Base-by-base conservation (phyloP, 2,329 filamentous ascomycete species). In the Colletotrichum australisinense region DNA sequence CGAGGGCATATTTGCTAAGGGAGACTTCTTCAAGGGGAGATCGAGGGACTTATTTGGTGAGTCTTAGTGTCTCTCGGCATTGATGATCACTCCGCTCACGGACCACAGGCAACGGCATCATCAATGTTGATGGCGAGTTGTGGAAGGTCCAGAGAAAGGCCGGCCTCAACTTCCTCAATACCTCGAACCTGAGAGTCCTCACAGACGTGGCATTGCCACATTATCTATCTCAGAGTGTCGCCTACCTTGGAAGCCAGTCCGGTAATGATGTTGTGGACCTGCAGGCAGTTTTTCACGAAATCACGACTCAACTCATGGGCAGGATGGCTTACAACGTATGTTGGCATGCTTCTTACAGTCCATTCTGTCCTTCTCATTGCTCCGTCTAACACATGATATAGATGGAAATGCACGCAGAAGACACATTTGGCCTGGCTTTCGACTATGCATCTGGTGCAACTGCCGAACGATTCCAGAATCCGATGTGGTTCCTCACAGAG, bases 281-380 rank as follows among this genome's bases (percentile, higher is more conserved):
- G 60, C 89, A 92, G 76, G 83, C 81, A n/a, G 82, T 90, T 2
- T 88, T 92, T 58, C 89, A 91, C 66, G 90, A 92, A 78, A 86
- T 93, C 58, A 93, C 91, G 1, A 92, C 90, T 26, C 86, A 90
- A 71, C 78, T 93, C 28, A 92, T 93, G 88, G 91, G 91, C n/a
- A 86, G 87, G 74, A 91, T 92, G 88, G 91, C 91, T 16, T 93
- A 93, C 76, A 88, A 91, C 78, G 86, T 85, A 79, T 76, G 70
- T 32, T 49, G 26, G 30, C 49, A 53, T 28, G 30, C 52, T 46
- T 5, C 6, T 52, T 28, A 16, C n/a, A 38, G 11, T 7, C 46
- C 4, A 11, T 5, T n/a, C 26, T n/a, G 12, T 2, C 7, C 35
- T 19, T 58, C 19, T 1, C 32, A 22, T 32, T 35, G 16, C 26